Evolutionary conservation across 306 rosid genomes (phyloP).

Genomic region (Dalbergia oliveri): DNA sequence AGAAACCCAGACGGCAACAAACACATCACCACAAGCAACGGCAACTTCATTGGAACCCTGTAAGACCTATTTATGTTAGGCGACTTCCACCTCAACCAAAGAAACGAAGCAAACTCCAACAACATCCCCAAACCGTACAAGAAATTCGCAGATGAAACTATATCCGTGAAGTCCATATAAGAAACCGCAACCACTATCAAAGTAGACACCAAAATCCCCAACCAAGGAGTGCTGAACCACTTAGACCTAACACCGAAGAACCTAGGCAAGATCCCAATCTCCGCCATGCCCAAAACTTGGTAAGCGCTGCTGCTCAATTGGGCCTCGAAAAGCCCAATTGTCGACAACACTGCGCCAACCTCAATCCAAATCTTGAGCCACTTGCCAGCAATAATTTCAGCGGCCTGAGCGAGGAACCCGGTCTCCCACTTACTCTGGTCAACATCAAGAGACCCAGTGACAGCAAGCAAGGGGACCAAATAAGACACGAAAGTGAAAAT

Average conservation of each 20-base stretch:
- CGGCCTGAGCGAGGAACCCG: conserved; percentile 63
- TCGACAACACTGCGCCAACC: conserved; percentile 65
- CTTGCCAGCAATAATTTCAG: conserved; percentile 65
- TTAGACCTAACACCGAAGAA: conserved; percentile 50
- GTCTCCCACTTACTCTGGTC: conserved; percentile 50
- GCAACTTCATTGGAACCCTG: conserved; percentile 57
- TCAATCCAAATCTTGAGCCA: conserved; percentile 62
- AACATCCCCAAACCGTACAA: conserved; percentile 72
- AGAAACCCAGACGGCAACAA: conserved; percentile 63
- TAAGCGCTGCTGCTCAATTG: conserved; percentile 71
- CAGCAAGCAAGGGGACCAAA: conserved; percentile 51
- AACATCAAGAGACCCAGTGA: conserved; percentile 44
- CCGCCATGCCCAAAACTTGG: conserved; percentile 76
- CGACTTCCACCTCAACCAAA: conserved; percentile 64
- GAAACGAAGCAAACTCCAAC: conserved; percentile 65
- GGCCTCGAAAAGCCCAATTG: conserved; percentile 71
- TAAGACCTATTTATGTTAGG: conserved; percentile 56
- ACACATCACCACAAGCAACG: conserved; percentile 54
- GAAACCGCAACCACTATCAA: conserved; percentile 54
- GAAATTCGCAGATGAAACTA: conserved; percentile 56
- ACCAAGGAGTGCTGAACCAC: conserved; percentile 71
- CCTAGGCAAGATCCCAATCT: conserved; percentile 61
- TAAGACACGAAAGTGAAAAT: conserved; percentile 55
- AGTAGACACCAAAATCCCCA: conserved; percentile 63
- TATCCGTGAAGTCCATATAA: conserved; percentile 49